A percentile compares a stretch with the other conserved stretches of the same genome.
These are phyloP conservation scores for Pilatotrama ljubarskyi DNA, from an alignment of 768 basidiomycete species.

Conservation along the genomic window DNA sequence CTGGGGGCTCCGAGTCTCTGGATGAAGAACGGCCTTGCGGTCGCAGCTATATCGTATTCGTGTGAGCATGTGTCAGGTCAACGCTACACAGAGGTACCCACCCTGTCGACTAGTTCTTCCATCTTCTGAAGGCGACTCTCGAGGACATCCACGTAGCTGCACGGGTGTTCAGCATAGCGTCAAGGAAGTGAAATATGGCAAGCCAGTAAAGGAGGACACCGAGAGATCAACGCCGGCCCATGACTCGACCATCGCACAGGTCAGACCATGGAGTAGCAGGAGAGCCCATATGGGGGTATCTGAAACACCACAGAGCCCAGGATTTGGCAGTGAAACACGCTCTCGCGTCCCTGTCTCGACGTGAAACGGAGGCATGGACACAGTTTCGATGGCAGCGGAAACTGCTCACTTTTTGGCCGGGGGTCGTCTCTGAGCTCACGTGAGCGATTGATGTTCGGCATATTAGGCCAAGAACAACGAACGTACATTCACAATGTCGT, in stretches of 20 bases:
- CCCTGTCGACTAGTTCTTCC: slow-evolving; percentile 23
- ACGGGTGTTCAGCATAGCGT: too few species aligned
- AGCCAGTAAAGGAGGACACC: too few species aligned
- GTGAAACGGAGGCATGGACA: too few species aligned
- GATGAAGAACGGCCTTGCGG: neutral
- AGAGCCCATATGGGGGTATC: too few species aligned
- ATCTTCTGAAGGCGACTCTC: slow-evolving; percentile 23
- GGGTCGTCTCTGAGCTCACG: neutral
- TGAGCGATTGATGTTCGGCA: neutral
- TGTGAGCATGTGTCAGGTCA: neutral
- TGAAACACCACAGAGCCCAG: too few species aligned
- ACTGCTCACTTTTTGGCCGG: neutral
- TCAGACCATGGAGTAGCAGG: too few species aligned
- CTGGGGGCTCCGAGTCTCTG: neutral
- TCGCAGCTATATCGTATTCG: neutral
- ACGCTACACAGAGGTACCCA: neutral
- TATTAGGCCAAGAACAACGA: neutral
- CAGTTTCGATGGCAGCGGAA: too few species aligned
- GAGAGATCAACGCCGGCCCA: too few species aligned
- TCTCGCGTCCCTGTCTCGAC: too few species aligned
- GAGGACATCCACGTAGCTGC: slow-evolving; percentile 25
- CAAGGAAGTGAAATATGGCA: too few species aligned
- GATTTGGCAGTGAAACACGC: too few species aligned
- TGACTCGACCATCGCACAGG: too few species aligned
- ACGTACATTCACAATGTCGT: neutral